Evolutionary conservation across 495 filamentous ascomycete genomes (phyloP), one percentile per base, ranked within the genome.

Genomic region (Articulospora tetracladia): DNA sequence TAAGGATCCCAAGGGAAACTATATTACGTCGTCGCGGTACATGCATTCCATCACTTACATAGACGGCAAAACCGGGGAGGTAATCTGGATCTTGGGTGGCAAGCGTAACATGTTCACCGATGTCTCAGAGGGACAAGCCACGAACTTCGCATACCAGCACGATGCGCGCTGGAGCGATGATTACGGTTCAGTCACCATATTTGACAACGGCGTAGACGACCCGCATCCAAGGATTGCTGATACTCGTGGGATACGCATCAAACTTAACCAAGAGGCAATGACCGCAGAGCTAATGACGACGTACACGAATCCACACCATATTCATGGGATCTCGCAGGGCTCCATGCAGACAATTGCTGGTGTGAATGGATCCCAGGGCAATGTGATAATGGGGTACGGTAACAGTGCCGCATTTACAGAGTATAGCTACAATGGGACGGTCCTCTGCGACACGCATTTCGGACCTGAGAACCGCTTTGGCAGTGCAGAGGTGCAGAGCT

Each of bases 101-200:
- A 74, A 72, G 30, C 44, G 69, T 1, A 81, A 77, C 53, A 64
- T 73, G 12, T 85, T 83, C 57, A 55, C 57, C 3, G 76, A 81
- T 44, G 57, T 69, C 4, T 78, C 76, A 0, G 60, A 71, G 13
- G 77, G 75, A 0, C 28, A 59, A 13, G 78, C 75, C 10, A 79
- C 76, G 0, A 73, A 73, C 49, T 81, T 83, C 53, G 63, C 70
- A 41, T 83, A 76, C 75, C 81, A 84, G 64, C 81, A 83, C 61
- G 73, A 83, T 54, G 80, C 79, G 22, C 75, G 80, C 49, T 75
- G 74, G 73, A 65, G 66, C 17, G 68, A 52, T 30, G 44, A 55
- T 17, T 23, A 61, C 47, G 61, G 59, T 24, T 59, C 47, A 6
- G 25, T 76, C 52, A 70, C 67, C 36, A 62, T 76, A 25, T 76